Percentiles rank a stretch among this genome's conserved stretches.
These are phyloP conservation scores for Thielaviopsis punctulata DNA, from an alignment of 2,329 filamentous ascomycete genomes.

Conservation along the genomic window DNA sequence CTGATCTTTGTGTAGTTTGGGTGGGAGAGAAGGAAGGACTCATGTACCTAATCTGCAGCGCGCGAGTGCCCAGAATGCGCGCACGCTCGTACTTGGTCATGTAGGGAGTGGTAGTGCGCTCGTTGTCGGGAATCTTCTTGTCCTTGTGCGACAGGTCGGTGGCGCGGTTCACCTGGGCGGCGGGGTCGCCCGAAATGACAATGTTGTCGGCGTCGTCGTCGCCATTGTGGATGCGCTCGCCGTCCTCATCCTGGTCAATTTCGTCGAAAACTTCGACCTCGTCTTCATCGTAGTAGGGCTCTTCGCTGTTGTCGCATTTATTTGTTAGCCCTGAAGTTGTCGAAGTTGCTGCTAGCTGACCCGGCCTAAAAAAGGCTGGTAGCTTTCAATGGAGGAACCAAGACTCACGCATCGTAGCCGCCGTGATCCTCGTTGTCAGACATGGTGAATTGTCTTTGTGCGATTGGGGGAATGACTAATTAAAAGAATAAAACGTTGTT, in stretches of 20 bases:
- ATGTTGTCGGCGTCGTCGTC: slow-evolving; percentile 42
- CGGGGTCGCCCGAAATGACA: slow-evolving; percentile 43
- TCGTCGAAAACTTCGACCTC: slow-evolving; percentile 39
- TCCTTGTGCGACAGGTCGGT: slow-evolving; percentile 44
- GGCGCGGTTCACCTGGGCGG: slow-evolving; percentile 35
- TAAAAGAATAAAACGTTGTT: background rate
- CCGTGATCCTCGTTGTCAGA: slow-evolving; percentile 56
- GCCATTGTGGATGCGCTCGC: slow-evolving; percentile 33
- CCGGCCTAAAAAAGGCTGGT: background rate
- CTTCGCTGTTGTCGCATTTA: slow-evolving; percentile 32
- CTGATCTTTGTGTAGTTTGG: background rate
- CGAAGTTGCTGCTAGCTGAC: background rate
- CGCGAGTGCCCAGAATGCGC: slow-evolving; percentile 79
- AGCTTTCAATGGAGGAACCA: background rate
- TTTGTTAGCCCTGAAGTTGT: slow-evolving; percentile 10
- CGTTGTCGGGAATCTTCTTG: slow-evolving; percentile 80
- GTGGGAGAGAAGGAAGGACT: slow-evolving; percentile 15
- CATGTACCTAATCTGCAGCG: slow-evolving; percentile 89
- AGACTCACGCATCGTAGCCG: slow-evolving; percentile 37
- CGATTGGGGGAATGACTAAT: no score
- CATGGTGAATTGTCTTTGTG: slow-evolving; percentile 30
- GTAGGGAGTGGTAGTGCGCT: slow-evolving; percentile 86
- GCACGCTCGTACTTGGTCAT: slow-evolving; percentile 99
- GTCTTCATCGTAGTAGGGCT: slow-evolving; percentile 57
- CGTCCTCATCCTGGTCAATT: slow-evolving; percentile 34